Base-by-base conservation (phyloP, 1,284 basidiomycete species). In the Tilletia indica region DNA sequence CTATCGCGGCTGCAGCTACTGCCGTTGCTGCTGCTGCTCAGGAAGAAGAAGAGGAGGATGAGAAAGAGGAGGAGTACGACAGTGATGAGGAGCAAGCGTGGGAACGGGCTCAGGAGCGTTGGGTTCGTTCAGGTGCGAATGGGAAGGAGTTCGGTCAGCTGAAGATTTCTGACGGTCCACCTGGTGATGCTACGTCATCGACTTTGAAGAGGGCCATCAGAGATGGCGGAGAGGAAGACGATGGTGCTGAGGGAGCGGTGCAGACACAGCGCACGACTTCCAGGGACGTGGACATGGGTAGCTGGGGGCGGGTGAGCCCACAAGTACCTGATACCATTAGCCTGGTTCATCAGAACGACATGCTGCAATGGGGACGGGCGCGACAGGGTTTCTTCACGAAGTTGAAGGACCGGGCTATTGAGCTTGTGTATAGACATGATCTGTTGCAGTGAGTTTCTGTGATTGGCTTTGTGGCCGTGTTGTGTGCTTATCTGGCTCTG, bases 371-470 rank as follows among this genome's bases (percentile, higher is more conserved):
- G n/a, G 82, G 82, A 38, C 72, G 72, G 42, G 74, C 78, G n/a
- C 73, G 82, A n/a, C 78, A 81, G 48, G 58, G 77, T 6, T 79
- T 79, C 69, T 80, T 76, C 71, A 79, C 80, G 39, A 70, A 76
- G 21, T 68, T 82, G 21, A 64, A 82, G 36, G 77, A 76, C 34
- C 76, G 77, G 16, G 80, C 78, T 6, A 72, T 82, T 19, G 76
- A 75, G 5, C 61, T 83, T 21, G 79, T 81, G 51, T 74, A 82
- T 73, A 79, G 77, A 70, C 74, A 83, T 73, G 73, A 82, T 45
- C 71, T 83, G 3, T 71, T 79, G 63, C 73, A 77, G 58, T 63
- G 34, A 63, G 58, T 63, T 16, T 21, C 36, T 31, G 2, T 25
- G 4, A 21, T 34, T 4, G 12, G 3, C 3, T 25, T 14, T 49